Base-by-base conservation (phyloP, 768 basidiomycete species). In the Leccinellum albellum region DNA sequence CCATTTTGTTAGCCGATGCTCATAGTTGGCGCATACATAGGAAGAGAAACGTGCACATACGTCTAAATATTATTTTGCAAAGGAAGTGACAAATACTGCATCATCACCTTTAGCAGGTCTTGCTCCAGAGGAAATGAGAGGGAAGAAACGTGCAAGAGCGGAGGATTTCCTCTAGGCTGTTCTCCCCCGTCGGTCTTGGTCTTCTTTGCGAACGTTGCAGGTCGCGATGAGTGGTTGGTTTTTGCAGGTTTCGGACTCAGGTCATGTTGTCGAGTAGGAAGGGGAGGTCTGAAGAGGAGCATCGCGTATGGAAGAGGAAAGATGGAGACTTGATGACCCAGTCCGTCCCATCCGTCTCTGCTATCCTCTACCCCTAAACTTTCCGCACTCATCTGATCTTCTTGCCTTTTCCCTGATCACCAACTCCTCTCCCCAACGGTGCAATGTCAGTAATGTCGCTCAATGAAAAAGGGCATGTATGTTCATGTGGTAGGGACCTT, bases 131-230 rank as follows among this genome's bases (percentile, higher is more conserved):
- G 88, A 89, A 65, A 75, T 81, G 50, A 81, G 88, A 61, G 90
- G 91, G 49, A 90, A 86, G 77, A 94, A 94, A 73, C 78, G 92
- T 48, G 88, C 91, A 48, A 79, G 90, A 62, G 92, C 92, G 31
- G 91, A 93, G 72, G 92, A 94, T 71, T 91, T 90, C 72, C 73
- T 93, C 64, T 91, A 73, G 67, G 50, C 45, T 59, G 26, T 58
- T 51, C 51, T 60, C 46, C 47, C 54, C 42, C 57, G 66, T 72
- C 60, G 68, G 65, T 72, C 66, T 60, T 53, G 64, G 65, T 70
- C 54, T 68, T 65, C 60, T 70, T 65, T 65, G 62, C 54, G 54
- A 56, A 35, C 54, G 33, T 65, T 59, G 56, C 67, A 65, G 65
- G 63, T 71, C 56, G 65, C 67, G 59, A 65, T 63, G 62, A 68